Evolutionary conservation across 441 rosid genomes (phyloP), one percentile per base, ranked within the genome.

Genomic region (Eutrema salsugineum): DNA sequence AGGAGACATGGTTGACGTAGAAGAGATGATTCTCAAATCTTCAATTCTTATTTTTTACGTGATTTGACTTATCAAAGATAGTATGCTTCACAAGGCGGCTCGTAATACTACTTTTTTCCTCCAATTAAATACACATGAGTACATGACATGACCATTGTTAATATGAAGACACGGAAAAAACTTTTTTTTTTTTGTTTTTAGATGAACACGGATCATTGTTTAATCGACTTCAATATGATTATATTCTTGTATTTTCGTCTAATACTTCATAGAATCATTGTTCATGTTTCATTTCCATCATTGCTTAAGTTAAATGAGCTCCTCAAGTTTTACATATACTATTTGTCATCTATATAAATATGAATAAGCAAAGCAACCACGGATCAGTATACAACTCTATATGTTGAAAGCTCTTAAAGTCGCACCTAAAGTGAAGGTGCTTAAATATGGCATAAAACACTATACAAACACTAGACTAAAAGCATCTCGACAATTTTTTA

Each of bases 1-100:
- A 57, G 71, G 44, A 65, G 66, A 65, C 71, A 73, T 65, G 59
- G 60, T 57, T 66, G 77, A 73, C 77, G 72, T 73, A 57, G 38
- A 73, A 65, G 77, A 73, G 60, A 73, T 65, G 59, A 57, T 57
- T 66, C 39, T 30, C 11, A 39, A 57, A n/a, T n/a, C 61, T 48
- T 47, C 32, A 1, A 28, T 30, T 66, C 57, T 22, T 65, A 3
- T 39, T 14, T 30, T 46, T 44, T 16, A 30, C 19, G 68, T 63
- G 19, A 32, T 14, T 46, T 63, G 55, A 46, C 43, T 11, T 11
- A 63, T 64, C 61, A 57, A 66, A 73, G 58, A 65, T 57, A 71
- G 61, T 51, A 57, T 40, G 30, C 62, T 48, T 49, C 62, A 39
- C 46, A 66, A 22, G 78, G 62, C 72, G 63, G 68, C 72, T 42